phyloP scores from a whole-genome alignment of 208 protist species.

The Trypanosoma rangeli region DNA sequence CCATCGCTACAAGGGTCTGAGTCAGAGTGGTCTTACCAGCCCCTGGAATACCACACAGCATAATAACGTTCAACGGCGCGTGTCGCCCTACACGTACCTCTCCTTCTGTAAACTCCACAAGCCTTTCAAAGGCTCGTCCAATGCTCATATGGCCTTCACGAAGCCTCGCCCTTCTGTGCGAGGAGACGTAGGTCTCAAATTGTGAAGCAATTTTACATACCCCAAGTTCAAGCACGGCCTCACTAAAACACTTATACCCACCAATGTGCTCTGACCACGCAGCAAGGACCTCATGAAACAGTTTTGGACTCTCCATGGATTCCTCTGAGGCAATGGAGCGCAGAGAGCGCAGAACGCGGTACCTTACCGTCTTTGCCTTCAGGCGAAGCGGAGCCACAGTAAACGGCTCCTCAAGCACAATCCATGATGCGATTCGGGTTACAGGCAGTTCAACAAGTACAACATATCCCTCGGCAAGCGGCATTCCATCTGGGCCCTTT shows the following conservation, averaged over 20 bases:
- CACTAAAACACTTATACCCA: conserved; percentile 17
- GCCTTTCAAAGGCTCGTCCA: conserved; percentile 35
- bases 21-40: conserved; percentile 65
- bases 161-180: conserved; percentile 31
- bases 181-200: conserved; percentile 41
- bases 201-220: conserved; percentile 29
- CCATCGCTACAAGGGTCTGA: conserved; percentile 14
- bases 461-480: conserved; percentile 83
- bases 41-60: conserved; percentile 74
- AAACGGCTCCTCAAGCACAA: background rate
- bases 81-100: conserved; percentile 7
- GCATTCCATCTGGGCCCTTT: conserved; percentile 14
- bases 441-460: conserved; percentile 50
- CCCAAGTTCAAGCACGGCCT: conserved; percentile 16
- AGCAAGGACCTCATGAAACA: conserved; percentile 59
- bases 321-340: conserved; percentile 69
- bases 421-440: background rate
- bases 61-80: conserved; percentile 48
- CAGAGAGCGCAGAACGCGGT: conserved; percentile 75
- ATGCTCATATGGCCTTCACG: conserved; percentile 43
- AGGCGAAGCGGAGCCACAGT: conserved; percentile 65
- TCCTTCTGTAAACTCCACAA: conserved; percentile 40
- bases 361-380: conserved; percentile 81
- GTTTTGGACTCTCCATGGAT: conserved; percentile 31
- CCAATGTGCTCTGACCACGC: conserved; percentile 37